Evolutionary conservation across 2,329 filamentous ascomycete genomes (phyloP), one percentile per base, ranked within the genome.

Genomic region (Neurospora sp.): DNA sequence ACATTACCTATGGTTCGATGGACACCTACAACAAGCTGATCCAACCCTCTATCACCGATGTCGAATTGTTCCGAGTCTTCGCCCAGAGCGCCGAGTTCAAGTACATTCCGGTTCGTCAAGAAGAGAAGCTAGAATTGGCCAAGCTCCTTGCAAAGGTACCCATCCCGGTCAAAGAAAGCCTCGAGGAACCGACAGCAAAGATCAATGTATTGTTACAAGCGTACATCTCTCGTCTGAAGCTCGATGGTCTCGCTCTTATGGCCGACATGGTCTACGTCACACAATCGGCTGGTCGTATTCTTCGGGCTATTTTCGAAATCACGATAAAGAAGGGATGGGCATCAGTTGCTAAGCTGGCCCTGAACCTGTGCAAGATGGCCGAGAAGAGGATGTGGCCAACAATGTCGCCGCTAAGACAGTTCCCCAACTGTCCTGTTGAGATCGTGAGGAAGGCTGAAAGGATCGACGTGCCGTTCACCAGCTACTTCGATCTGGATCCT

Each of bases 331-430:
- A 97, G 81, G 95, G 95, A 40, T 99, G 95, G 95, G 89, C 96
- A 0, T 91, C 90, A 17, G 96, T 98, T 3, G 93, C 96, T 9
- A 97, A 96, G 82, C 93, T 91, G 72, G 94, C 96, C 0, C 84
- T 99, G 58, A 93, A 97, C 76, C 86, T 99, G 68, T 99, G 96
- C 83, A 99, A 99, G 83, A 98, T 97, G 93, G 96, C 95, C 0
- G 96, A 99, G 83, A 97, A 97, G 85, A 88, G 96, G 67, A 99
- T 99, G 96, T 99, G 96, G 96, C 94, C 95, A 15, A 98, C 95
- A 6, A 99, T 98, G 96, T 93, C 93, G 43, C 96, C 96, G 11
- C 84, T 99, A 39, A 89, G 96, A 69, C 96, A 99, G 77, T 99
- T 99, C 78, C 88, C 91, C 3, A 83, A 84, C 46, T 97, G 93